Evolutionary conservation across 192 early-diverging fungal species (phyloP).

Genomic region (Entomortierella lignicola): DNA sequence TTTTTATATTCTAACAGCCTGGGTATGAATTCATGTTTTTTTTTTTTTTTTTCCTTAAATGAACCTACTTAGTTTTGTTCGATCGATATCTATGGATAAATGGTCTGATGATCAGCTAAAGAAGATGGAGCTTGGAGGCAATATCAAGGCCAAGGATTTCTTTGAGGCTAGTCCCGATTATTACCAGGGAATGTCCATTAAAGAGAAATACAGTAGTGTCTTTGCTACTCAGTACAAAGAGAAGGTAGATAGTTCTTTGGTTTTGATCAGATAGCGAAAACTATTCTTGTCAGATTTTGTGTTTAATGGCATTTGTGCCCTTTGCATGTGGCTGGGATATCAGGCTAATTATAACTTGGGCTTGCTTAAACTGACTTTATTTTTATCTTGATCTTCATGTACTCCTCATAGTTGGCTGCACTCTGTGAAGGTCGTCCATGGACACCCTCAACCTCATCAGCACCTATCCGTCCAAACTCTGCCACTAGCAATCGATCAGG

Average conservation of each 20-base stretch:
- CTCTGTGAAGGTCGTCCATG: conserved; percentile 69
- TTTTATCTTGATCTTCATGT: background rate
- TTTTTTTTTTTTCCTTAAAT: background rate
- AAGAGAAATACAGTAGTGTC: conserved; percentile 88
- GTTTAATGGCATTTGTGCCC: background rate
- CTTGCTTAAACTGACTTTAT: too few relatives aligned
- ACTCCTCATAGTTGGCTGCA: conserved; percentile 58
- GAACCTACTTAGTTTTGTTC: conserved; percentile 83
- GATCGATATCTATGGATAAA: conserved; percentile 99
- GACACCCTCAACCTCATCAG: conserved; percentile 59
- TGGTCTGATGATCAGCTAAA: conserved; percentile 96
- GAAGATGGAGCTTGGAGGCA: conserved; percentile 95
- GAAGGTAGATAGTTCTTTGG: conserved; percentile 70
- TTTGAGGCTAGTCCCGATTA: conserved; percentile 87
- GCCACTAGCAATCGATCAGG: conserved; percentile 40
- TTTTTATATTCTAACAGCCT: too few relatives aligned
- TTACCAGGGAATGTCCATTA: conserved; percentile 75
- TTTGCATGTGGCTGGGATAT: background rate
- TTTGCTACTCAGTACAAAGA: conserved; percentile 90
- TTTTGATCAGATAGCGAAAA: too few relatives aligned
- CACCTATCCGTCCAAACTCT: conserved; percentile 42
- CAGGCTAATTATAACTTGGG: conserved; percentile 4
- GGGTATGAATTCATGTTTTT: too few relatives aligned
- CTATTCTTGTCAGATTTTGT: too few relatives aligned
- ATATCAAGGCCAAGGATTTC: conserved; percentile 86